These are phyloP conservation scores for Arabidopsis arenosa DNA, from an alignment of 345 rosid genomes.

Conservation along the genomic window DNA sequence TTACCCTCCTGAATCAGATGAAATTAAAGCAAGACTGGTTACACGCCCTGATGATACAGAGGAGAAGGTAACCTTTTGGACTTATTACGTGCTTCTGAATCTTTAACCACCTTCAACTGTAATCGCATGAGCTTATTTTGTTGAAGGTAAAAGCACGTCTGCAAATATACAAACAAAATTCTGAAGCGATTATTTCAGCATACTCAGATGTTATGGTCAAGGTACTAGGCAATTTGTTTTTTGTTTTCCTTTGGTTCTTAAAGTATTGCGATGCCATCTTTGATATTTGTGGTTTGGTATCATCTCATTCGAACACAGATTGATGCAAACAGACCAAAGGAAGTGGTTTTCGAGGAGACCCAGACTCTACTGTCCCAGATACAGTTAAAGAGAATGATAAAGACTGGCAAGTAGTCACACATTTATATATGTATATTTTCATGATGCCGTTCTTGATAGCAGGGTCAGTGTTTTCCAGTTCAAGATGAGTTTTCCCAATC, in stretches of 20 bases:
- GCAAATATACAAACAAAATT: slow-evolving; percentile 81
- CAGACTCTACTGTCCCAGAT: slow-evolving; percentile 64
- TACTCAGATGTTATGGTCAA: slow-evolving; percentile 64
- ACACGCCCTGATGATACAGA: slow-evolving; percentile 92
- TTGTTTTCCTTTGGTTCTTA: not conserved
- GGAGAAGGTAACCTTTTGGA: slow-evolving; percentile 59
- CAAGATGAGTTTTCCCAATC: not conserved
- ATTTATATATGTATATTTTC: slow-evolving; percentile 35
- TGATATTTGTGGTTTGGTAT: slow-evolving; percentile 20
- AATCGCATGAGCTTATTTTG: slow-evolving; percentile 18
- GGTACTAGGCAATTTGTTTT: slow-evolving; percentile 49
- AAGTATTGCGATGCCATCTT: not conserved
- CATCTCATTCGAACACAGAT: slow-evolving; percentile 52
- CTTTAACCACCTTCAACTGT: not conserved
- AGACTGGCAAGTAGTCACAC: slow-evolving; percentile 45
- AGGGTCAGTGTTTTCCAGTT: slow-evolving; percentile 4
- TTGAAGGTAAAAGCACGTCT: slow-evolving; percentile 74
- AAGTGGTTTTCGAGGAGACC: slow-evolving; percentile 66
- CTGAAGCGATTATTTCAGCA: slow-evolving; percentile 63
- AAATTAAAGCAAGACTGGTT: slow-evolving; percentile 78
- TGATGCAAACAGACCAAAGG: slow-evolving; percentile 79
- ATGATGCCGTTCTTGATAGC: slow-evolving; percentile 9
- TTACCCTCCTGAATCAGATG: slow-evolving; percentile 75
- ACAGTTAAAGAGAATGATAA: slow-evolving; percentile 50
- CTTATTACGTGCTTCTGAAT: slow-evolving; percentile 1